Evolutionary conservation across 495 filamentous ascomycete species (phyloP).

Genomic region (Haplographium delicatum): DNA sequence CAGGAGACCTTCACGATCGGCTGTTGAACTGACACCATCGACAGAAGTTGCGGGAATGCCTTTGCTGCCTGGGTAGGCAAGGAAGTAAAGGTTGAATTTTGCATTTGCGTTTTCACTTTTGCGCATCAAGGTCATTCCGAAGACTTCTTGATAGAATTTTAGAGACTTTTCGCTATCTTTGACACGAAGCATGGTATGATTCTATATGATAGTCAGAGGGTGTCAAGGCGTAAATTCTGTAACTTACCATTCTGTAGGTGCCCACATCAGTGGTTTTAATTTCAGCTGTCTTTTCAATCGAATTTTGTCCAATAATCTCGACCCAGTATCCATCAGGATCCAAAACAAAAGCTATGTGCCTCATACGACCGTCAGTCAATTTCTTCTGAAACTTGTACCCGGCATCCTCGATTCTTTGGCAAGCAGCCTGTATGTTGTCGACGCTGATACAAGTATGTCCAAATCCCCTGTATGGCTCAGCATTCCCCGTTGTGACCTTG

Average conservation of each 20-base stretch:
- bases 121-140: slow-evolving; percentile 80
- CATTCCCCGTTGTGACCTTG: slow-evolving; percentile 83
- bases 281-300: slow-evolving; percentile 25
- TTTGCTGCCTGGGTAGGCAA: slow-evolving; percentile 64
- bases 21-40: slow-evolving; percentile 55
- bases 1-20: slow-evolving; percentile 73
- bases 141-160: slow-evolving; percentile 82
- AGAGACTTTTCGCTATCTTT: slow-evolving; percentile 81
- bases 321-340: slow-evolving; percentile 92
- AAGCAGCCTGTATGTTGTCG: slow-evolving; percentile 86
- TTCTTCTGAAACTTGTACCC: slow-evolving; percentile 95
- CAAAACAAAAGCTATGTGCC: slow-evolving; percentile 82
- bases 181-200: slow-evolving; percentile 92
- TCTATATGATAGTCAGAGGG: slow-evolving; percentile 35
- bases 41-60: slow-evolving; percentile 41
- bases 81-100: slow-evolving; percentile 87
- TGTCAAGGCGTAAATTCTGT: slow-evolving; percentile 22
- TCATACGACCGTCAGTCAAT: slow-evolving; percentile 81
- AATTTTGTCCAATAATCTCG: slow-evolving; percentile 27
- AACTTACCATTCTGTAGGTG: slow-evolving; percentile 42
- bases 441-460: slow-evolving; percentile 86
- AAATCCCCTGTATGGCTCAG: slow-evolving; percentile 79
- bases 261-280: slow-evolving; percentile 23
- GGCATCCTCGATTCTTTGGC: slow-evolving; percentile 79
- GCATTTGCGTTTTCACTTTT: slow-evolving; percentile 63